Conservation (phyloP, 768 basidiomycete species). For the Tylopilus cervinicoccineus region DNA sequence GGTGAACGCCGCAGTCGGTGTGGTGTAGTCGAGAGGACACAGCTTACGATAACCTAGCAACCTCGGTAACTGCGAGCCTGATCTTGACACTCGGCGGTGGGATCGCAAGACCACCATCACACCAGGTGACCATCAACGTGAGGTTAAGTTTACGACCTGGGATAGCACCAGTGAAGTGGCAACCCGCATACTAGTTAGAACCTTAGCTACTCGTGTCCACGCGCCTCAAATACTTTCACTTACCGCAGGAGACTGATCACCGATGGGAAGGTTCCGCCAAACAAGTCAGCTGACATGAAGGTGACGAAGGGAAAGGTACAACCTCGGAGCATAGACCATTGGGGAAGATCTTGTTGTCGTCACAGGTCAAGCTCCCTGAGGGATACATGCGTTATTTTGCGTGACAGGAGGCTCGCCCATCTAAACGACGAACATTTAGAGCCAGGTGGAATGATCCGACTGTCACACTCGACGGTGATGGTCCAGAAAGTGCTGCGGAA, state of each 20-base stretch:
- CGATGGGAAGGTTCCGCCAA: background rate
- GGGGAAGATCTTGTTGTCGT: conserved; percentile 5
- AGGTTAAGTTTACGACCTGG: background rate
- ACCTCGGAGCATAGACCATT: conserved; percentile 5
- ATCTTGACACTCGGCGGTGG: conserved; percentile 1
- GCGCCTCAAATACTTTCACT: background rate
- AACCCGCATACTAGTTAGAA: background rate
- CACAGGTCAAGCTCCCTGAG: conserved; percentile 5
- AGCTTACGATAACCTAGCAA: background rate
- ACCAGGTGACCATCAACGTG: background rate
- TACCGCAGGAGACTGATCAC: background rate
- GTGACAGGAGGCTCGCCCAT: background rate
- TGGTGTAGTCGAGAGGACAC: background rate
- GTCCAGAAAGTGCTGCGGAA: conserved; percentile 5
- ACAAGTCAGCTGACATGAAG: background rate
- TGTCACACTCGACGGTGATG: conserved; percentile 10
- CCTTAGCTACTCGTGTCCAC: background rate
- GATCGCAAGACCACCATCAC: background rate
- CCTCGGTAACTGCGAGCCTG: background rate
- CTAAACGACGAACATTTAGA: conserved; percentile 3
- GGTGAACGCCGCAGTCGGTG: too few relatives aligned
- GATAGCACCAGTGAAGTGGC: background rate
- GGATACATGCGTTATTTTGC: background rate
- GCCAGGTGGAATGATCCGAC: background rate
- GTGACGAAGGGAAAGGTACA: background rate